Percentiles rank a stretch among this genome's conserved stretches.
Evolutionary conservation across 2,329 filamentous ascomycete genomes (phyloP).

Genomic region (Microdochium trichocladiopsis): DNA sequence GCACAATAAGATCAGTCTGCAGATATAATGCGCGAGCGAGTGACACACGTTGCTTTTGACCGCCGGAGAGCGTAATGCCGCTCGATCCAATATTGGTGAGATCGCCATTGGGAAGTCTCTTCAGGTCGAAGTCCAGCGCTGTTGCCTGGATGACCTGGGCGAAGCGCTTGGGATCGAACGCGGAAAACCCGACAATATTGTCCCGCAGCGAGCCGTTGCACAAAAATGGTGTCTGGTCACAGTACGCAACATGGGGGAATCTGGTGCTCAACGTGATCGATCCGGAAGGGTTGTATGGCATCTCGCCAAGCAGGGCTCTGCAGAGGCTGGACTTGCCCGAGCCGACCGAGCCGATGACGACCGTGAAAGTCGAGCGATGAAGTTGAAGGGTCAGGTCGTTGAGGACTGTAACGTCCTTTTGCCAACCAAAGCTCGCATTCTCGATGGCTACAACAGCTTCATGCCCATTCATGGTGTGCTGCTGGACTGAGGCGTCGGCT

Average conservation of each 20-base stretch:
- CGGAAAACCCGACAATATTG: slow-evolving; percentile 20
- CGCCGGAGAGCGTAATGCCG: slow-evolving; percentile 36
- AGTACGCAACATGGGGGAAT: slow-evolving; percentile 23
- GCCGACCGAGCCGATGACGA: slow-evolving; percentile 34
- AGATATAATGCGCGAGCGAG: slow-evolving; percentile 25
- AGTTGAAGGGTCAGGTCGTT: slow-evolving; percentile 24
- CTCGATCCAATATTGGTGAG: slow-evolving; percentile 33
- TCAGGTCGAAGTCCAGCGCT: slow-evolving; percentile 19
- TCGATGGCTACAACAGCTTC: too few relatives aligned
- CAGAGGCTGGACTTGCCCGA: slow-evolving; percentile 37
- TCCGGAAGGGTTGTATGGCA: slow-evolving; percentile 16
- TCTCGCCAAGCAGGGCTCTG: slow-evolving; percentile 29
- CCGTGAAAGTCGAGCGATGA: slow-evolving; percentile 20
- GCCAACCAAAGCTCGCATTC: too few relatives aligned
- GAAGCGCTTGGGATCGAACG: slow-evolving; percentile 15
- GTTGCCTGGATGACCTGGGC: slow-evolving; percentile 17
- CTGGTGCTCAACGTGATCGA: slow-evolving; percentile 10
- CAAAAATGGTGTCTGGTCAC: slow-evolving; percentile 27
- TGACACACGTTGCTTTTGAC: slow-evolving; percentile 33
- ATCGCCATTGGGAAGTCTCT: slow-evolving; percentile 25
- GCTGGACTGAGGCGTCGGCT: slow-evolving; percentile 7
- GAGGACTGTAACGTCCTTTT: slow-evolving; percentile 11
- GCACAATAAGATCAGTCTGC: slow-evolving; percentile 17
- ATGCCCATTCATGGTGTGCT: too few relatives aligned
- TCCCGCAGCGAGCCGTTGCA: slow-evolving; percentile 23